Conservation (phyloP, 2,329 filamentous ascomycete species). For the Venturia carpophila region DNA sequence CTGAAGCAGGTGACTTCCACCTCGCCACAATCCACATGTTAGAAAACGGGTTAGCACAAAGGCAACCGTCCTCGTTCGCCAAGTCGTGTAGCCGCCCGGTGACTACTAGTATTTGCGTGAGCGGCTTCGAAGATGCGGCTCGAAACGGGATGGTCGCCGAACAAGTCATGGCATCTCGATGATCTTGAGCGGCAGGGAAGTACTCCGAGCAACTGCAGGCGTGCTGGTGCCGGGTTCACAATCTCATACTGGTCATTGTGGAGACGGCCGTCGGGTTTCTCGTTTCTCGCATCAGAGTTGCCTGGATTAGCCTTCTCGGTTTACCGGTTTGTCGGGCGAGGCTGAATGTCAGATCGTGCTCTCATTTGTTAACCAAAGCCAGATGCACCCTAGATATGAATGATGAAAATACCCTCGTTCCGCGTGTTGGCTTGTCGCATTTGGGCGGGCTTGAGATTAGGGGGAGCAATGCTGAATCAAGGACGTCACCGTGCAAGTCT, state of each 20-base stretch:
- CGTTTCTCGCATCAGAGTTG: not conserved
- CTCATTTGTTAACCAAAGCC: not conserved
- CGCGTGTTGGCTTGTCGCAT: not conserved
- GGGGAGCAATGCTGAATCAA: not conserved
- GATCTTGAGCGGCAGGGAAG: not conserved
- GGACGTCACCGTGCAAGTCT: not conserved
- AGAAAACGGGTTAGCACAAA: no score
- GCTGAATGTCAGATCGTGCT: not conserved
- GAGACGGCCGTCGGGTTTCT: no score
- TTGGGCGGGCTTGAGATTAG: not conserved
- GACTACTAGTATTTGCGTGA: no score
- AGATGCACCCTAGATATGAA: not conserved
- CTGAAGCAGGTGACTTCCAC: no score
- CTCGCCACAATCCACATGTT: no score
- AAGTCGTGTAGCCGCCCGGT: no score
- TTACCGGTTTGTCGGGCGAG: not conserved
- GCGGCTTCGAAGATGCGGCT: no score
- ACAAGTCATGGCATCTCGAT: no score
- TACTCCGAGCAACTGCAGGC: not conserved
- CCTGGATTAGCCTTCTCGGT: not conserved
- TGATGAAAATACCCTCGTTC: not conserved
- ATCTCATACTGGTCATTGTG: not conserved
- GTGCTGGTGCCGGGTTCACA: not conserved
- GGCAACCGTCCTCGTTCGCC: no score
- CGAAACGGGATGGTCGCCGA: no score